These are phyloP conservation scores for Scutellaria baicalensis DNA, from an alignment of 257 asterid species.

Conservation along the genomic window DNA sequence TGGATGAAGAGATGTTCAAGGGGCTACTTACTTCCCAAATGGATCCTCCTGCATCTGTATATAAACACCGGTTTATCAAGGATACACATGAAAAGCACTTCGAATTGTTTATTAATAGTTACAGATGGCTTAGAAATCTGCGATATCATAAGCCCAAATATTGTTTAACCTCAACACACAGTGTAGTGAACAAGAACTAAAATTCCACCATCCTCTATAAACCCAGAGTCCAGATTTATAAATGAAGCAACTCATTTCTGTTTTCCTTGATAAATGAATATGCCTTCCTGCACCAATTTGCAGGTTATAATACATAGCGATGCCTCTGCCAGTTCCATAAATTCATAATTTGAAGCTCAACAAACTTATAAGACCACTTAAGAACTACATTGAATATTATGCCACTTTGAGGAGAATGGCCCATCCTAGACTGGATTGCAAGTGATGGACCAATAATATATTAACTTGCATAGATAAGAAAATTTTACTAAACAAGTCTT, in stretches of 20 bases:
- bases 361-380: not conserved
- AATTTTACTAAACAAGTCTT: not conserved
- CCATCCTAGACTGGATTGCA: not conserved
- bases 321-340: too few species aligned
- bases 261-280: too few species aligned
- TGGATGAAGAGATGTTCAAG: too few species aligned
- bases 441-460: not conserved
- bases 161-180: not conserved
- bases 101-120: too few species aligned
- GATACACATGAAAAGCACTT: too few species aligned
- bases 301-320: too few species aligned
- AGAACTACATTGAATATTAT: not conserved
- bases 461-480: not conserved
- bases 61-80: too few species aligned
- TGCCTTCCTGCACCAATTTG: too few species aligned
- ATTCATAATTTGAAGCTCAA: not conserved
- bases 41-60: too few species aligned
- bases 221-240: too few species aligned
- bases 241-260: too few species aligned
- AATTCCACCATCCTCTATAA: not conserved
- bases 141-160: not conserved
- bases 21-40: too few species aligned
- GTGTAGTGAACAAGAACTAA: not conserved
- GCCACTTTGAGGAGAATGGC: not conserved
- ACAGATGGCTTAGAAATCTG: not conserved